A percentile compares a stretch with the other conserved stretches of the same genome.
Conservation (phyloP, 169 alveolate genomes). For the Perkinsus olseni region DNA sequence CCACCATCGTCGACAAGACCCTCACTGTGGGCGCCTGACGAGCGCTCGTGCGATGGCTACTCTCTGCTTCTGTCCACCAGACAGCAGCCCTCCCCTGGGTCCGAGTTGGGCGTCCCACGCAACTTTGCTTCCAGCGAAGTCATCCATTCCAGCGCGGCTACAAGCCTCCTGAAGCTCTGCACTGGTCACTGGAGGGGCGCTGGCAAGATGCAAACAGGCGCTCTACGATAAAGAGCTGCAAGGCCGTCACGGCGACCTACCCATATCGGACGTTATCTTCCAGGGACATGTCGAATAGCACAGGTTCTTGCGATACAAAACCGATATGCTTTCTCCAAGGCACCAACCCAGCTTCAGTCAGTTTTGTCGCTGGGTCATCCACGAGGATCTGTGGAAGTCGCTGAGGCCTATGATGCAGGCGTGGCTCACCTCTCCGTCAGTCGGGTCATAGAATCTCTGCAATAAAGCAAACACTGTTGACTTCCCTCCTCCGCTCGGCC, state of each 20-base stretch:
- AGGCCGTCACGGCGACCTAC: neutral
- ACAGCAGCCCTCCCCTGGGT: slow-evolving; percentile 36
- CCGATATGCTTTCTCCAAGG: slow-evolving; percentile 32
- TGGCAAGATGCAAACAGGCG: too few relatives aligned
- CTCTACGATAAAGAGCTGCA: neutral
- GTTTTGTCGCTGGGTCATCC: neutral
- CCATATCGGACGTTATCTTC: slow-evolving; percentile 72
- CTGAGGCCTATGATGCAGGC: too few relatives aligned
- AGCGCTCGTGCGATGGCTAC: slow-evolving; percentile 64
- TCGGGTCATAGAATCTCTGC: slow-evolving; percentile 40
- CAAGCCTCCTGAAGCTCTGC: neutral
- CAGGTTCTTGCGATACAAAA: slow-evolving; percentile 24
- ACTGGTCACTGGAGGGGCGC: neutral
- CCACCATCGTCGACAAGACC: too few relatives aligned
- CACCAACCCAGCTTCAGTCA: slow-evolving; percentile 43
- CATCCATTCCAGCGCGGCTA: slow-evolving; percentile 38
- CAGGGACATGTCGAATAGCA: slow-evolving; percentile 9
- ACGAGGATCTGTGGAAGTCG: slow-evolving; percentile 19
- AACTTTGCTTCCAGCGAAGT: slow-evolving; percentile 34
- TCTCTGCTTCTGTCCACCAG: slow-evolving; percentile 72
- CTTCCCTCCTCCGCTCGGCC: slow-evolving; percentile 74
- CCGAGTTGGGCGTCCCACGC: slow-evolving; percentile 59
- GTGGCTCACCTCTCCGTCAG: slow-evolving; percentile 21
- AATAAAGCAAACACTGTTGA: slow-evolving; percentile 65
- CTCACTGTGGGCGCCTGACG: slow-evolving; percentile 32